A percentile compares a stretch with the other conserved stretches of the same genome.
Evolutionary conservation across 2,329 filamentous ascomycete genomes (phyloP).

Genomic region (Zymoseptoria brevis): DNA sequence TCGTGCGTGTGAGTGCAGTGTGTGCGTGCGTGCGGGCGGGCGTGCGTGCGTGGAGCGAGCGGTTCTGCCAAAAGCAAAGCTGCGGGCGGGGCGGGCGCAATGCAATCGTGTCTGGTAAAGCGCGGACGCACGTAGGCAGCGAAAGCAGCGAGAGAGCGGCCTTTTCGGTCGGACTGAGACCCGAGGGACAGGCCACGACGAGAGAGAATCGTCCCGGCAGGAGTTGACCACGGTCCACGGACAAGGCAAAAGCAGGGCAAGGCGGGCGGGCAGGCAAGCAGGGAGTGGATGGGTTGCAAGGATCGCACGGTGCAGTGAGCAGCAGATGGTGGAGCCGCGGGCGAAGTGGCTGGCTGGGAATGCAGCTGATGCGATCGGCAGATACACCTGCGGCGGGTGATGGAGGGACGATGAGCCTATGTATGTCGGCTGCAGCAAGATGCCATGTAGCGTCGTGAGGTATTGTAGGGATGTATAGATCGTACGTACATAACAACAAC

Average conservation of each 20-base stretch:
- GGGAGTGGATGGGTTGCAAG: conserved; percentile 11
- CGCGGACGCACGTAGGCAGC: conserved; percentile 14
- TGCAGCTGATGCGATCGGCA: background rate
- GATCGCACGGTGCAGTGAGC: conserved; percentile 9
- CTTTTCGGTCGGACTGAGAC: conserved; percentile 17
- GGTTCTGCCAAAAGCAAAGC: conserved; percentile 1
- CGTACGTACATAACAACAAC: background rate
- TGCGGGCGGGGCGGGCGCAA: conserved; percentile 6
- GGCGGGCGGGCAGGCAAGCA: conserved; percentile 11
- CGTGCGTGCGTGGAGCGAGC: background rate
- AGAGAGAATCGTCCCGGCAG: conserved; percentile 1
- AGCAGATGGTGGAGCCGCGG: conserved; percentile 12
- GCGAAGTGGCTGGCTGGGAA: conserved; percentile 2
- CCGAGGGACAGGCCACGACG: conserved; percentile 4
- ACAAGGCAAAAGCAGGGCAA: conserved; percentile 9
- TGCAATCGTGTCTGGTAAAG: conserved; percentile 1
- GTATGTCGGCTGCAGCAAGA: background rate
- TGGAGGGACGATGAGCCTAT: background rate
- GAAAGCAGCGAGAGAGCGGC: conserved; percentile 9
- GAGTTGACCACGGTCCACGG: background rate
- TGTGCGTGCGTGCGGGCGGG: background rate
- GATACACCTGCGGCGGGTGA: background rate
- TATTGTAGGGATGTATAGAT: background rate
- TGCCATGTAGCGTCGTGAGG: background rate
- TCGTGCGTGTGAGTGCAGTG: conserved; percentile 10